A percentile compares a stretch with the other conserved stretches of the same genome.
Conservation (phyloP, 345 rosid genomes). For the Atalantia buxifolia region DNA sequence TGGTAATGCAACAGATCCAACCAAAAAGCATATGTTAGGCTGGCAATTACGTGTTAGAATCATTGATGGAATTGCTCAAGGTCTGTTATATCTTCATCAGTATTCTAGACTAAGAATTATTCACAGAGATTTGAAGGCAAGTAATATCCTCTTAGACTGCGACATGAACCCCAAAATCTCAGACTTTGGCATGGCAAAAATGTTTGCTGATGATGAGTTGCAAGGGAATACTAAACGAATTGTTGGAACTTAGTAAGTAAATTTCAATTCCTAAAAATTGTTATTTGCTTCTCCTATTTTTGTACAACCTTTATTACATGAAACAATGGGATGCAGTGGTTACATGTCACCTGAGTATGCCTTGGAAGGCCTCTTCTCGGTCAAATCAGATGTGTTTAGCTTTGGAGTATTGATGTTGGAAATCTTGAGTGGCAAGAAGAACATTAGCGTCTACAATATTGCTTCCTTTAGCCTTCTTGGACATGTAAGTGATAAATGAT, state of each 20-base stretch:
- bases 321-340: constrained; percentile 24
- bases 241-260: constrained; percentile 50
- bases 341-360: constrained; percentile 39
- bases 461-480: constrained; percentile 25
- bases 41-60: constrained; percentile 27
- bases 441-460: constrained; percentile 34
- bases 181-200: constrained; percentile 52
- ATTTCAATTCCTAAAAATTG: neutral
- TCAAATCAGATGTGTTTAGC: constrained; percentile 12
- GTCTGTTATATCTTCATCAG: constrained; percentile 38
- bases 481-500: constrained; percentile 7
- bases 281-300: no score
- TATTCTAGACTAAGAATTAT: constrained; percentile 28
- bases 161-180: constrained; percentile 52
- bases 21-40: neutral
- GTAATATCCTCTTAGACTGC: constrained; percentile 36
- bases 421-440: constrained; percentile 42
- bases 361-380: neutral
- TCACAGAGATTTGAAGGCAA: constrained; percentile 31
- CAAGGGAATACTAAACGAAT: constrained; percentile 37
- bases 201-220: constrained; percentile 37
- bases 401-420: constrained; percentile 26
- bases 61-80: constrained; percentile 30
- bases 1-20: constrained; percentile 4
- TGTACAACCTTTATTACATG: no score